These are phyloP conservation scores for Nitzschia sp. DNA, from an alignment of 108 stramenopile species.

Conservation along the genomic window DNA sequence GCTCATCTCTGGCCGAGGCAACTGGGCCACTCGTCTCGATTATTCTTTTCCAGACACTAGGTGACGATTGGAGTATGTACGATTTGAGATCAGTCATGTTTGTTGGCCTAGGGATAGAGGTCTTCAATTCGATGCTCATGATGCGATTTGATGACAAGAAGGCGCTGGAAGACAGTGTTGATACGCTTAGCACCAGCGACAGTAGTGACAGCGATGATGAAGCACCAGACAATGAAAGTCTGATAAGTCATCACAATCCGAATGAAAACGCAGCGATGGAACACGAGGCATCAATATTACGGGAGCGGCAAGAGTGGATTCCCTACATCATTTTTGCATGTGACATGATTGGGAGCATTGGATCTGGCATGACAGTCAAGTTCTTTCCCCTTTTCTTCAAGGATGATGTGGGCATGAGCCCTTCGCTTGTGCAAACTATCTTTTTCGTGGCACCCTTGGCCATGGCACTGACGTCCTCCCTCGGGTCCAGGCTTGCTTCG, in stretches of 20 bases:
- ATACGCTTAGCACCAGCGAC: background rate
- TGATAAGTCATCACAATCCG: no score
- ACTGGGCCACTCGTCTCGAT: conserved; percentile 67
- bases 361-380: conserved; percentile 76
- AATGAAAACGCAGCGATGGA: background rate
- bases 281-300: background rate
- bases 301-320: conserved; percentile 38
- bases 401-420: conserved; percentile 58
- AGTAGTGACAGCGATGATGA: background rate
- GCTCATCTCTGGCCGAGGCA: conserved; percentile 36
- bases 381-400: conserved; percentile 88
- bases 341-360: conserved; percentile 50
- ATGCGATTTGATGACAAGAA: conserved; percentile 66
- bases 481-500: conserved; percentile 14
- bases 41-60: conserved; percentile 40
- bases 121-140: conserved; percentile 46
- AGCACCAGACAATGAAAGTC: background rate
- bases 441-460: conserved; percentile 48
- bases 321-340: conserved; percentile 53
- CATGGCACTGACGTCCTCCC: conserved; percentile 23
- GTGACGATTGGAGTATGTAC: conserved; percentile 61
- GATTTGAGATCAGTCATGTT: conserved; percentile 50
- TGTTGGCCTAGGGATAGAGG: conserved; percentile 57
- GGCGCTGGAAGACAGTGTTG: conserved; percentile 47
- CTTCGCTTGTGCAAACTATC: conserved; percentile 58